These are phyloP conservation scores for Cladophialophora bantiana DNA, from an alignment of 2,329 filamentous ascomycete species.

Conservation along the genomic window DNA sequence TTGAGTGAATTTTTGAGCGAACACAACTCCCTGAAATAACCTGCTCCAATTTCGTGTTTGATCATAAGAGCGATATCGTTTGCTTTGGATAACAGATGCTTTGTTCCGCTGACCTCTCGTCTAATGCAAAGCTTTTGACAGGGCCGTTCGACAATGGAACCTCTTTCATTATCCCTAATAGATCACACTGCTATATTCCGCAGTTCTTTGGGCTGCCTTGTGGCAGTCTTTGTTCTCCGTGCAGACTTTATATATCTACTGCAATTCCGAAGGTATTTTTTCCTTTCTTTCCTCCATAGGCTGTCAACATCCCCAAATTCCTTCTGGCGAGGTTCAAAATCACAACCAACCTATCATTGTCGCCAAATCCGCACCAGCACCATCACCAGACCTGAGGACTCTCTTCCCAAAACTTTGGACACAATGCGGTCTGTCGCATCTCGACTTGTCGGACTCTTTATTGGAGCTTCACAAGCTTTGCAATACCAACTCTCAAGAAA, in stretches of 20 bases:
- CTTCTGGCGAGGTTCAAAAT: not conserved
- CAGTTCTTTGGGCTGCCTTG: conserved; percentile 6
- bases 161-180: not conserved
- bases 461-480: not conserved
- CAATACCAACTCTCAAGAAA: conserved; percentile 41
- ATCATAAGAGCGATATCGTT: not conserved
- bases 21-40: not conserved
- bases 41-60: not conserved
- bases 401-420: not conserved
- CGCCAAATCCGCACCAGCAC: not conserved
- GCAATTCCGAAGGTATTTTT: not conserved
- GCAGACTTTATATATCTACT: not conserved
- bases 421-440: not conserved
- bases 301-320: not conserved
- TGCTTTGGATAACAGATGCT: not conserved
- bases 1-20: not conserved
- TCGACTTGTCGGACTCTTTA: conserved; percentile 1
- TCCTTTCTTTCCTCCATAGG: not conserved
- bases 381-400: not conserved
- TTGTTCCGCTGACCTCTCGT: conserved; percentile 3
- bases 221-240: not conserved
- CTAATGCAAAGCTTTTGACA: not conserved
- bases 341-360: not conserved
- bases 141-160: not conserved
- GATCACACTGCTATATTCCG: not conserved